Evolutionary conservation across 2,329 filamentous ascomycete species (phyloP).

Genomic region (Aaosphaeria pasadenensis): DNA sequence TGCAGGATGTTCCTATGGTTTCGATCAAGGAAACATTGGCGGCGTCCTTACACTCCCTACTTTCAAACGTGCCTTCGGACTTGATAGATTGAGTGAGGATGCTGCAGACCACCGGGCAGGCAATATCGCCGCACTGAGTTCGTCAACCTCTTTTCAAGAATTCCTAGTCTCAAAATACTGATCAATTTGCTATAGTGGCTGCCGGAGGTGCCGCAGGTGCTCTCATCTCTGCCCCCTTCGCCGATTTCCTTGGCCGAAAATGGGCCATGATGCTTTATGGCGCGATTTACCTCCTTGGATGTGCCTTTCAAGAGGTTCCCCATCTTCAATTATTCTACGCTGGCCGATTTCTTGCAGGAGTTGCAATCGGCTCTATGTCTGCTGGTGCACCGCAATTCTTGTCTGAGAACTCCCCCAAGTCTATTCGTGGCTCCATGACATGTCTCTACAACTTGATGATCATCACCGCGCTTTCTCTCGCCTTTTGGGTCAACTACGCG

Average conservation of each 20-base stretch:
- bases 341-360: slow-evolving; percentile 38
- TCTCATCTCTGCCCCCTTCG: slow-evolving; percentile 35
- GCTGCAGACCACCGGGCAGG: slow-evolving; percentile 26
- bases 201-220: slow-evolving; percentile 39
- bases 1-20: slow-evolving; percentile 40
- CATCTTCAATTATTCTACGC: slow-evolving; percentile 37
- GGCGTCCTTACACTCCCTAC: slow-evolving; percentile 37
- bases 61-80: slow-evolving; percentile 36
- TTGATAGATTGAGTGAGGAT: slow-evolving; percentile 24
- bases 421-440: slow-evolving; percentile 40
- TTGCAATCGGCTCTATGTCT: slow-evolving; percentile 10
- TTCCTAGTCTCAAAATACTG: slow-evolving; percentile 2
- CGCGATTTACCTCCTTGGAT: slow-evolving; percentile 26
- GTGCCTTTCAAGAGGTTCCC: slow-evolving; percentile 4
- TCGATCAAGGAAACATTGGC: slow-evolving; percentile 41
- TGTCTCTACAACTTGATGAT: slow-evolving; percentile 43
- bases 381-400: slow-evolving; percentile 40
- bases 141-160: slow-evolving; percentile 3
- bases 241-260: slow-evolving; percentile 38
- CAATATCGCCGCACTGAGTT: slow-evolving; percentile 33
- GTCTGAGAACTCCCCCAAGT: slow-evolving; percentile 41
- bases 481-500: slow-evolving; percentile 32
- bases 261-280: slow-evolving; percentile 30
- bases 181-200: slow-evolving; percentile 5
- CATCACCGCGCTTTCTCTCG: slow-evolving; percentile 33